These are phyloP conservation scores for Cryptosporidium viatorum DNA, from an alignment of 169 alveolate species.

Conservation along the genomic window DNA sequence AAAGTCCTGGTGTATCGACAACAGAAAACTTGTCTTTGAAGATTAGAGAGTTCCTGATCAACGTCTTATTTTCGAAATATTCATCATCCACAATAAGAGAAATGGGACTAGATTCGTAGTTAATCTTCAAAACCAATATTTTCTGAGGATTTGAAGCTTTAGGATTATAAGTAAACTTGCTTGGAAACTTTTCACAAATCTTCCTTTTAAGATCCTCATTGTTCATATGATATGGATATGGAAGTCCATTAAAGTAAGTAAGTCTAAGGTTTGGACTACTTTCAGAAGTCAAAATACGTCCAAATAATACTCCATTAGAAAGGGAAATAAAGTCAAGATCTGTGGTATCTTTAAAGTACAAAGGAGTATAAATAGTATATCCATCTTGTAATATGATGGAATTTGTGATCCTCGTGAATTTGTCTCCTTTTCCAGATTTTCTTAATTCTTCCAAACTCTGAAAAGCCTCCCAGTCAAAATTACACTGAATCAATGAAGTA, in stretches of 20 bases:
- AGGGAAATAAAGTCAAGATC: neutral
- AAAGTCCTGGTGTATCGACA: neutral
- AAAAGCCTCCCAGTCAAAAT: constrained; percentile 10
- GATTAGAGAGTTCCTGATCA: constrained; percentile 12
- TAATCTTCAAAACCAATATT: constrained; percentile 30
- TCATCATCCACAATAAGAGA: neutral
- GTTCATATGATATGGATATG: neutral
- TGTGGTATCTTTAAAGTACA: constrained; percentile 6
- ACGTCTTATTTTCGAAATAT: constrained; percentile 3
- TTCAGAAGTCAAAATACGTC: neutral
- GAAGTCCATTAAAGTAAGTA: constrained; percentile 19
- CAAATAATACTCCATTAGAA: constrained; percentile 44
- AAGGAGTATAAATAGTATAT: constrained; percentile 7
- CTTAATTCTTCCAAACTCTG: neutral
- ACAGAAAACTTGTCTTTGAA: constrained; percentile 53
- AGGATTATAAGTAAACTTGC: constrained; percentile 4
- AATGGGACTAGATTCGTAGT: constrained; percentile 7
- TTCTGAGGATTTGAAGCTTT: constrained; percentile 29
- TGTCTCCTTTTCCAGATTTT: neutral
- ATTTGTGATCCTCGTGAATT: neutral
- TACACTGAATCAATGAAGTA: constrained; percentile 15
- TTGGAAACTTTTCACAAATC: neutral
- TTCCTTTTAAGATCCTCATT: constrained; percentile 6
- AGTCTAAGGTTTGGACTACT: neutral
- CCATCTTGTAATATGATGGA: constrained; percentile 9